Evolutionary conservation across 306 rosid genomes (phyloP).

Genomic region (Sophora flavescens): DNA sequence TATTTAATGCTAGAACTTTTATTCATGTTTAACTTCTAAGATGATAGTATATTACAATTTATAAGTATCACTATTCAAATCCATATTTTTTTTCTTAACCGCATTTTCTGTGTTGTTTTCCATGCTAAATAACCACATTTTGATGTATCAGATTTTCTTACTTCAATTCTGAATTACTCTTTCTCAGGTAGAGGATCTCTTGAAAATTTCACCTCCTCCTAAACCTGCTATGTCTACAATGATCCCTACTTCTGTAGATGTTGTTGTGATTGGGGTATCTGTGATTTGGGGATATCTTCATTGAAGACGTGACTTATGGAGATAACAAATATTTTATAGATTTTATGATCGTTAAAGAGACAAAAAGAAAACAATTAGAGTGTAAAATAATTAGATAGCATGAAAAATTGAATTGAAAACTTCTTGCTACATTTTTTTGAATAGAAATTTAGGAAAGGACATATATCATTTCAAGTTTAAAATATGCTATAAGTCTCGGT

Average conservation of each 20-base stretch:
- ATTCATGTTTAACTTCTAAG: neutral
- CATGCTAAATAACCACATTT: too few relatives aligned
- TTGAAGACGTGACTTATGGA: slow-evolving; percentile 46
- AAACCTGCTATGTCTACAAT: slow-evolving; percentile 22
- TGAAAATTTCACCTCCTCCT: slow-evolving; percentile 48
- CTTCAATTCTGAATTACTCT: neutral
- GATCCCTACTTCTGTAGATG: slow-evolving; percentile 46
- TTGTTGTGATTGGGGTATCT: slow-evolving; percentile 56
- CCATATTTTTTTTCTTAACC: neutral
- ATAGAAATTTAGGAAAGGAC: too few relatives aligned
- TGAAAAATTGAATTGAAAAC: too few relatives aligned
- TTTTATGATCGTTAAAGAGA: too few relatives aligned
- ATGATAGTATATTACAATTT: neutral
- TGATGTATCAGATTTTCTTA: neutral
- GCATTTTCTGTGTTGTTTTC: neutral
- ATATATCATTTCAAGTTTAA: too few relatives aligned
- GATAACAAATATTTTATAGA: too few relatives aligned
- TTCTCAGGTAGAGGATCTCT: slow-evolving; percentile 63
- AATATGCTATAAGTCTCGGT: too few relatives aligned
- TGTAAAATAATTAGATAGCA: too few relatives aligned
- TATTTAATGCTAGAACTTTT: neutral
- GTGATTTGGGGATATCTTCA: slow-evolving; percentile 59
- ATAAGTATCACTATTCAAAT: neutral
- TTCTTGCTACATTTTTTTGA: too few relatives aligned
- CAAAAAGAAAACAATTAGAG: too few relatives aligned